Percentiles rank a stretch among this genome's conserved stretches.
Conservation (phyloP, 345 rosid species). For the Crucihimalaya himalaica region DNA sequence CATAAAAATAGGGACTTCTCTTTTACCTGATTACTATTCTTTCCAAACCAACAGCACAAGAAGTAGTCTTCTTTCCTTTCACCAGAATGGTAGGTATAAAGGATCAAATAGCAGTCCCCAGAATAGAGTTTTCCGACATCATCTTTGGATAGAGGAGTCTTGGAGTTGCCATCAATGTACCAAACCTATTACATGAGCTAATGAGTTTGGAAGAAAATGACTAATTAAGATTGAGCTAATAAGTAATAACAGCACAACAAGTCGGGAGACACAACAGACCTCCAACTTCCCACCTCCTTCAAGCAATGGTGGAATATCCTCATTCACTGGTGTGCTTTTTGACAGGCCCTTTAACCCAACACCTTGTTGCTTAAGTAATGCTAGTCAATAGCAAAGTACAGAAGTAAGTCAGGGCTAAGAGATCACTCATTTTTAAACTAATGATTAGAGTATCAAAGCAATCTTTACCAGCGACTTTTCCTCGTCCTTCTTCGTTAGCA, state of each 20-base stretch:
- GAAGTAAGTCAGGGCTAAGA: constrained; percentile 15
- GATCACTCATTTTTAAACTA: neutral
- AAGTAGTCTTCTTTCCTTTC: constrained; percentile 96
- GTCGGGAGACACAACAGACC: constrained; percentile 50
- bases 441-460: constrained; percentile 21
- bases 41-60: constrained; percentile 94
- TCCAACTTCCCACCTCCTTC: constrained; percentile 97
- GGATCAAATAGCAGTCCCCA: constrained; percentile 94
- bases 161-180: constrained; percentile 80
- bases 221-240: neutral
- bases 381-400: constrained; percentile 46
- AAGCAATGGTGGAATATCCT: constrained; percentile 93
- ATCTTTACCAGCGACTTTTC: constrained; percentile 91
- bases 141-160: constrained; percentile 72
- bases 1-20: too few species aligned
- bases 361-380: constrained; percentile 96
- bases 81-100: constrained; percentile 87
- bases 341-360: constrained; percentile 76
- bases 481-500: constrained; percentile 94
- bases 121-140: constrained; percentile 89
- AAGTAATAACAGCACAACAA: constrained; percentile 10
- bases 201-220: constrained; percentile 13
- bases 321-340: constrained; percentile 73
- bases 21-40: constrained; percentile 90
- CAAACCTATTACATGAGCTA: constrained; percentile 60